These are phyloP conservation scores for Opeltia flavorubescens DNA, from an alignment of 495 filamentous ascomycete genomes.

Conservation along the genomic window DNA sequence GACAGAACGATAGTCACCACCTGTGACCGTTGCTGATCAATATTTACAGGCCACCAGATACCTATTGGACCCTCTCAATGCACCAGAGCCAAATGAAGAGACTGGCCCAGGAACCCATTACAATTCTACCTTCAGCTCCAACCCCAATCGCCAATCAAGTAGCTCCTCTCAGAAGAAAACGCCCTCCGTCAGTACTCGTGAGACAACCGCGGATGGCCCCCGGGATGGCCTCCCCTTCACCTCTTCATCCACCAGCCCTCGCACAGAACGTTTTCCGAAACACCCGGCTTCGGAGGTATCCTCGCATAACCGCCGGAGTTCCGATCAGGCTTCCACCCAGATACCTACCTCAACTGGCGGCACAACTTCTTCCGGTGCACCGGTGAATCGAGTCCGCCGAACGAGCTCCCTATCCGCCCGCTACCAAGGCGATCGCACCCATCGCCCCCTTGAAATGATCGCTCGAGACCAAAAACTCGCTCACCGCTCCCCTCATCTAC, in stretches of 20 bases:
- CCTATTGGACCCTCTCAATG: constrained; percentile 43
- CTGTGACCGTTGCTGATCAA: no score
- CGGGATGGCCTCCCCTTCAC: constrained; percentile 15
- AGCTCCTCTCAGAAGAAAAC: constrained; percentile 8
- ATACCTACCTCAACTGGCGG: constrained; percentile 17
- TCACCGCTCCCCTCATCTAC: constrained; percentile 45
- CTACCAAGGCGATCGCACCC: constrained; percentile 45
- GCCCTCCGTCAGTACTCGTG: constrained; percentile 8
- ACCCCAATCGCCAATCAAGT: constrained; percentile 6
- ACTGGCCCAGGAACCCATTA: constrained; percentile 37
- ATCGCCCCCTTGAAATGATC: constrained; percentile 48
- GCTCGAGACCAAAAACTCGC: constrained; percentile 43
- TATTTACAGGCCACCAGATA: constrained; percentile 34
- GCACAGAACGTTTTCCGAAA: constrained; percentile 20
- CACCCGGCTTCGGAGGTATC: constrained; percentile 10
- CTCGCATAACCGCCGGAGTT: constrained; percentile 9
- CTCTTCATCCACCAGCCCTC: constrained; percentile 17
- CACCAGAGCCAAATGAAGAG: constrained; percentile 37
- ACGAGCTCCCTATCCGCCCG: constrained; percentile 40
- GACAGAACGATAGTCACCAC: no score
- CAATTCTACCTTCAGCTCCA: constrained; percentile 17
- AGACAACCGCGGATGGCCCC: background rate
- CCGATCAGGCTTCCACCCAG: constrained; percentile 12
- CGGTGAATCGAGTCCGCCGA: constrained; percentile 10
- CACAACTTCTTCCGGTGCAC: constrained; percentile 4